phyloP scores from a whole-genome alignment of 192 early-diverging fungal genomes.

The Entomortierella parvispora region DNA sequence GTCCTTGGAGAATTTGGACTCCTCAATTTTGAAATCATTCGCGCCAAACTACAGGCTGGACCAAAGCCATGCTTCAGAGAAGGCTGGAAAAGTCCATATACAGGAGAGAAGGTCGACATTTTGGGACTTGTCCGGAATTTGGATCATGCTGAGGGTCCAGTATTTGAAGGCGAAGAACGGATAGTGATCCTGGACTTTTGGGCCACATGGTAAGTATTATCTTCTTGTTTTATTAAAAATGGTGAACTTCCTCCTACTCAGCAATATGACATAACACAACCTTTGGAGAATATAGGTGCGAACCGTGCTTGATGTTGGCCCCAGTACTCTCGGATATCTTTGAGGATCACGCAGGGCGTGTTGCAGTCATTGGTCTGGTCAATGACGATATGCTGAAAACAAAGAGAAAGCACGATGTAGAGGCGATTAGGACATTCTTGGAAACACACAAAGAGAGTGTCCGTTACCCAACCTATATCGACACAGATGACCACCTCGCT shows the following conservation, averaged over 20 bases:
- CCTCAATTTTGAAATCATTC: conserved; percentile 20
- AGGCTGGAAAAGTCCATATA: conserved; percentile 26
- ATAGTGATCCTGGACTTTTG: conserved; percentile 48
- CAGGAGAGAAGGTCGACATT: conserved; percentile 23
- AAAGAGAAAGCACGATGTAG: neutral
- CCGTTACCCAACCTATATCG: conserved; percentile 22
- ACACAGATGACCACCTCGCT: conserved; percentile 20
- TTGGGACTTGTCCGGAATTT: conserved; percentile 1
- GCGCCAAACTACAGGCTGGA: conserved; percentile 23
- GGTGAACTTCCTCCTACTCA: no score
- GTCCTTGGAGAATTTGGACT: conserved; percentile 7
- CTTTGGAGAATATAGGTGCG: conserved; percentile 12
- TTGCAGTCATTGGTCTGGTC: conserved; percentile 34
- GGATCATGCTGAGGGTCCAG: conserved; percentile 14
- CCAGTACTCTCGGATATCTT: conserved; percentile 29
- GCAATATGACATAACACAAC: no score
- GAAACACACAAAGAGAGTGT: conserved; percentile 20
- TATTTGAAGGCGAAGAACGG: conserved; percentile 21
- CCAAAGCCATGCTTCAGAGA: conserved; percentile 25
- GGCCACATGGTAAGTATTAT: conserved; percentile 39
- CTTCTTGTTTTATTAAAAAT: no score
- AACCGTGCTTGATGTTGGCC: conserved; percentile 21
- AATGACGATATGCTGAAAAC: conserved; percentile 19
- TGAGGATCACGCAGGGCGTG: conserved; percentile 24
- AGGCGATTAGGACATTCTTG: conserved; percentile 20